phyloP scores from a whole-genome alignment of 129 eudicot species.

The Ambrosia trifida region DNA sequence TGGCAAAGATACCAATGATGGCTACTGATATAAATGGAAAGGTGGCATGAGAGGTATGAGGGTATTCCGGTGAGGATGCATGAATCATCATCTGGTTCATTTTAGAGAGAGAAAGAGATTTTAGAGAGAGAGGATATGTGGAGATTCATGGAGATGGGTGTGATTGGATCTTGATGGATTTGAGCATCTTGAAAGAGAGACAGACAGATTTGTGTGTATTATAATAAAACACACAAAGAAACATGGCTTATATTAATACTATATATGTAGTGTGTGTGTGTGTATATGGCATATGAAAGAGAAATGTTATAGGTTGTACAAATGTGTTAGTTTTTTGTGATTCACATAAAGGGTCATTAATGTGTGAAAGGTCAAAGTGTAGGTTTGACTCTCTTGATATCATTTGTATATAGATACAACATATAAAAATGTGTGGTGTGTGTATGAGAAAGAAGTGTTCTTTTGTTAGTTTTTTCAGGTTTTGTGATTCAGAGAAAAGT shows the following conservation, averaged over 20 bases:
- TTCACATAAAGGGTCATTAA: no score
- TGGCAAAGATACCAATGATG: slow-evolving; percentile 76
- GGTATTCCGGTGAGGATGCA: slow-evolving; percentile 19
- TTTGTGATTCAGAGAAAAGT: background rate
- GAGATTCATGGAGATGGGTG: slow-evolving; percentile 30
- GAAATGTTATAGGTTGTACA: background rate
- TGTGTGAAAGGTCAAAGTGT: no score
- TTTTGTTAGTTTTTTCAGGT: no score
- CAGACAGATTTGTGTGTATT: slow-evolving; percentile 3
- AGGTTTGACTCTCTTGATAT: no score
- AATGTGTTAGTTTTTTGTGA: no score
- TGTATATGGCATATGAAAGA: background rate
- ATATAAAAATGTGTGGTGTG: no score
- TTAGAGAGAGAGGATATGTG: background rate
- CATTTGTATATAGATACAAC: no score
- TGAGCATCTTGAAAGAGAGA: slow-evolving; percentile 35
- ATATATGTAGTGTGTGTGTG: background rate
- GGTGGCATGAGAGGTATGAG: slow-evolving; percentile 44
- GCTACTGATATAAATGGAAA: slow-evolving; percentile 80
- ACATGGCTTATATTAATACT: background rate
- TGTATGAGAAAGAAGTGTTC: no score
- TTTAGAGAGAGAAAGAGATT: background rate
- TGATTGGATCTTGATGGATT: slow-evolving; percentile 49
- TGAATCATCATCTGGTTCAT: slow-evolving; percentile 24
- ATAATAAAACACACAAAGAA: background rate